Evolutionary conservation across 805 yeast species (phyloP).

Genomic region (Saccharomycopsis vini): DNA sequence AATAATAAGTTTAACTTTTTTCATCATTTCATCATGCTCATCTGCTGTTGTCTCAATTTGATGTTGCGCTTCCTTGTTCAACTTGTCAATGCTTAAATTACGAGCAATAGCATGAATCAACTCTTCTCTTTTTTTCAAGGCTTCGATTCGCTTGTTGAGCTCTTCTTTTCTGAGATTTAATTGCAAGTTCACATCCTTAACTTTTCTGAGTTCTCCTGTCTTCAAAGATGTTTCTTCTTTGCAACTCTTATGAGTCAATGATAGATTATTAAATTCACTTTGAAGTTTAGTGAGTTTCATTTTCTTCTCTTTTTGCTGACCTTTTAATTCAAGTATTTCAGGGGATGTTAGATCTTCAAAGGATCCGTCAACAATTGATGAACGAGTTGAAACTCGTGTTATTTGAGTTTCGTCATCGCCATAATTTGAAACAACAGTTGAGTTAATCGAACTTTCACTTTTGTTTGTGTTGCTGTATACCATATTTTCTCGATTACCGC

Average conservation of each 20-base stretch:
- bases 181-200: slow-evolving; percentile 10
- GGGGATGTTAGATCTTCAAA: slow-evolving; percentile 6
- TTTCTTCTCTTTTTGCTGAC: slow-evolving; percentile 11
- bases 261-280: slow-evolving; percentile 16
- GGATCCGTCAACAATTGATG: background rate
- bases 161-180: slow-evolving; percentile 15
- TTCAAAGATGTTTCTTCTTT: slow-evolving; percentile 15
- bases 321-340: slow-evolving; percentile 6
- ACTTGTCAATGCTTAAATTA: slow-evolving; percentile 12
- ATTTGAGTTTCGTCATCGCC: background rate
- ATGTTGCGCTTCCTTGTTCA: slow-evolving; percentile 13
- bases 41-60: slow-evolving; percentile 12
- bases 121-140: slow-evolving; percentile 13
- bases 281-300: slow-evolving; percentile 14
- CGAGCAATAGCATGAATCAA: slow-evolving; percentile 10
- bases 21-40: no score
- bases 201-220: slow-evolving; percentile 13
- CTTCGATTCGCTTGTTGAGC: slow-evolving; percentile 7
- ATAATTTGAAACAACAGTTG: slow-evolving; percentile 4
- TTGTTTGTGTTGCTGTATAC: background rate
- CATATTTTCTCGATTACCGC: slow-evolving; percentile 1
- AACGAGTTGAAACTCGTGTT: slow-evolving; percentile 1
- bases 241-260: slow-evolving; percentile 16
- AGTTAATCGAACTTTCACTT: slow-evolving; percentile 5
- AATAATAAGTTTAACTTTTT: slow-evolving; percentile 9